phyloP scores from a whole-genome alignment of 1,139 yeast species.

The Zygosaccharomyces pseudobailii region DNA sequence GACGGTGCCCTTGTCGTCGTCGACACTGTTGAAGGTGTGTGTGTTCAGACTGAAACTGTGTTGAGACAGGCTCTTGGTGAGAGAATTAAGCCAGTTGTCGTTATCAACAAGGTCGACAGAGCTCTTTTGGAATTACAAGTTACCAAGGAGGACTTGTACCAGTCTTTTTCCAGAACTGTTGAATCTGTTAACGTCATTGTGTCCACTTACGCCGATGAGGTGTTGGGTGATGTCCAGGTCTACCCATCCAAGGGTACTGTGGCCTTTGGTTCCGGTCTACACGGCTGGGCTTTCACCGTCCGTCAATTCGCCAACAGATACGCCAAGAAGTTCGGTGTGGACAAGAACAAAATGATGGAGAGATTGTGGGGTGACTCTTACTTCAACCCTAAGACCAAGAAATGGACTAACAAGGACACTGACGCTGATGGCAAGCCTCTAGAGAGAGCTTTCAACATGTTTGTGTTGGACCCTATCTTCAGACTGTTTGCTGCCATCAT shows the following conservation, averaged over 20 bases:
- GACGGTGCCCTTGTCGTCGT: conserved; percentile 99
- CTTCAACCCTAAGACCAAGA: conserved; percentile 99
- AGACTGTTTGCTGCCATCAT: conserved; percentile 91
- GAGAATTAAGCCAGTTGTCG: conserved; percentile 98
- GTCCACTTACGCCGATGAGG: conserved; percentile 88
- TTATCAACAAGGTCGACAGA: conserved; percentile 99
- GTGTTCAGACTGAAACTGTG: conserved; percentile 99
- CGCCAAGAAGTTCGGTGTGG: conserved; percentile 99
- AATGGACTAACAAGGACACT: conserved; percentile 96
- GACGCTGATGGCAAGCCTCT: conserved; percentile 93
- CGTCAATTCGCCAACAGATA: conserved; percentile 98
- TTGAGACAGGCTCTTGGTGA: conserved; percentile 99
- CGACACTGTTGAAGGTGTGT: conserved; percentile 99
- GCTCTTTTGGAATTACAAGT: conserved; percentile 98
- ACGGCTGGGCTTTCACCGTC: conserved; percentile 99
- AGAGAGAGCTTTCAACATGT: conserved; percentile 99
- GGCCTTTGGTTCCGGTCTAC: conserved; percentile 99
- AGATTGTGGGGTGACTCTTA: conserved; percentile 99
- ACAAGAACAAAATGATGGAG: conserved; percentile 95
- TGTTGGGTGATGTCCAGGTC: conserved; percentile 94
- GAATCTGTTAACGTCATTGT: conserved; percentile 98
- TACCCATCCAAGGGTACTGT: conserved; percentile 99
- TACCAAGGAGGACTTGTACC: conserved; percentile 98
- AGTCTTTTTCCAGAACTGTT: conserved; percentile 96
- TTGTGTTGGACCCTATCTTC: conserved; percentile 98